Percentiles rank a stretch among this genome's conserved stretches.
These are phyloP conservation scores for Porphyra umbilicalis DNA, from an alignment of 31 red algal genomes.

Conservation along the genomic window DNA sequence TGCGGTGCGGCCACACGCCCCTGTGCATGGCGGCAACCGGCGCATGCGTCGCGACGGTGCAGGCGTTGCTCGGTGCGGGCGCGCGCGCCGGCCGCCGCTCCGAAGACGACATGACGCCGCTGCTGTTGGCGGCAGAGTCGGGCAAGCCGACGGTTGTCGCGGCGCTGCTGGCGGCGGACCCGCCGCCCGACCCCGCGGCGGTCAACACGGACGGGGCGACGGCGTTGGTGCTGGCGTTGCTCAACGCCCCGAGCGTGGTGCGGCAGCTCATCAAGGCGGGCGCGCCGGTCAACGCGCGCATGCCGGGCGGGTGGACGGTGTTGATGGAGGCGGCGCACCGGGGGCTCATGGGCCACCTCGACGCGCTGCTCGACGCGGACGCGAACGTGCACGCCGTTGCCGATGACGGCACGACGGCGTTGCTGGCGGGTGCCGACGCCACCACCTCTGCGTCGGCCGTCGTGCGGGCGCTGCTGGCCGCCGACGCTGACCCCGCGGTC, in stretches of 20 bases:
- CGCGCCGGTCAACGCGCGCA: not conserved
- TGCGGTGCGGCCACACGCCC: not conserved
- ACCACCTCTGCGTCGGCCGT: not conserved
- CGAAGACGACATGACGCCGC: not conserved
- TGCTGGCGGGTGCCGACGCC: not conserved
- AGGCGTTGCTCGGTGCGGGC: not conserved
- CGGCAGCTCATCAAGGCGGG: not conserved
- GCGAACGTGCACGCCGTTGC: not conserved
- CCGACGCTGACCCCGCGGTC: not conserved
- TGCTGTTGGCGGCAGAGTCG: not conserved
- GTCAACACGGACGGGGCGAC: not conserved
- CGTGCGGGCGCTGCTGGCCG: not conserved
- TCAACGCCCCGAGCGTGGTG: not conserved
- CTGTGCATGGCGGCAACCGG: not conserved
- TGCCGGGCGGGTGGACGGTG: not conserved
- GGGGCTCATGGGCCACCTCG: not conserved
- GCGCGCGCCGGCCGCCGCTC: not conserved
- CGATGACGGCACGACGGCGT: not conserved
- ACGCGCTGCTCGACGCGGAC: not conserved
- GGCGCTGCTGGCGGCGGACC: not conserved
- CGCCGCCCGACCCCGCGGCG: not conserved
- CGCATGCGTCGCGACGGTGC: not conserved
- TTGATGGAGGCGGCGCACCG: not conserved
- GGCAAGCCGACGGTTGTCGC: not conserved
- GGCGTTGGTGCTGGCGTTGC: not conserved